A percentile compares a stretch with the other conserved stretches of the same genome.
Conservation (phyloP, 371 early-diverging fungal species). For the Mucor plumbeus region DNA sequence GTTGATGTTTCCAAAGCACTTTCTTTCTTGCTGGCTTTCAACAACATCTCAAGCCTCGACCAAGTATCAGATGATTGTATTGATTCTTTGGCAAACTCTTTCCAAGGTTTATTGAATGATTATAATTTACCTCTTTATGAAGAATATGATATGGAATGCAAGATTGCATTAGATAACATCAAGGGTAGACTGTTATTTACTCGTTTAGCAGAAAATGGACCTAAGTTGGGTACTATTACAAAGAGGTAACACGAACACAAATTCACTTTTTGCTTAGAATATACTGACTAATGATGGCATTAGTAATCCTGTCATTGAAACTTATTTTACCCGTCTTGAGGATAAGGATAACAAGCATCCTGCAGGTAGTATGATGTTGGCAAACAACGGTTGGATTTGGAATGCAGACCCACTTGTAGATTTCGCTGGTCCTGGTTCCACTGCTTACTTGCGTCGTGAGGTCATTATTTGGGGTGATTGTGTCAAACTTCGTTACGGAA, state of each 20-base stretch:
- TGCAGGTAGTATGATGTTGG: conserved; percentile 70
- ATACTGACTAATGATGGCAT: background rate
- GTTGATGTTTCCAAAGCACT: conserved; percentile 49
- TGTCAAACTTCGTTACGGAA: conserved; percentile 95
- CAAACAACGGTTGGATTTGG: conserved; percentile 99
- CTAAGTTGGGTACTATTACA: conserved; percentile 58
- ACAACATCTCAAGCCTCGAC: conserved; percentile 20
- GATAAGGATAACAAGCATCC: conserved; percentile 56
- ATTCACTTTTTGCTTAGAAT: background rate
- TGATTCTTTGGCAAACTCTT: conserved; percentile 39
- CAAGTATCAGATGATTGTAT: conserved; percentile 26
- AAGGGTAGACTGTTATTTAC: conserved; percentile 81
- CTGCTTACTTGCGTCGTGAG: conserved; percentile 90
- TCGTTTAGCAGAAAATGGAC: conserved; percentile 79
- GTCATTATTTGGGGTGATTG: conserved; percentile 99
- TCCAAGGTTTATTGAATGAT: conserved; percentile 71
- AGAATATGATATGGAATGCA: conserved; percentile 82
- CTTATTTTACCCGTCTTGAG: conserved; percentile 86
- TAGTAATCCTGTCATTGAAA: conserved; percentile 84
- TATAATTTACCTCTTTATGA: conserved; percentile 85
- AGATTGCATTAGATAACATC: conserved; percentile 75
- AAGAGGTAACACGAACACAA: conserved; percentile 38
- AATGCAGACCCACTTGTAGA: conserved; percentile 92
- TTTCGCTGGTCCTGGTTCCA: conserved; percentile 87
- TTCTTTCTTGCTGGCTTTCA: conserved; percentile 52